Percentiles rank a stretch among this genome's conserved stretches.
Conservation (phyloP, 2,329 filamentous ascomycete genomes). For the Coniochaeta hoffmannii region DNA sequence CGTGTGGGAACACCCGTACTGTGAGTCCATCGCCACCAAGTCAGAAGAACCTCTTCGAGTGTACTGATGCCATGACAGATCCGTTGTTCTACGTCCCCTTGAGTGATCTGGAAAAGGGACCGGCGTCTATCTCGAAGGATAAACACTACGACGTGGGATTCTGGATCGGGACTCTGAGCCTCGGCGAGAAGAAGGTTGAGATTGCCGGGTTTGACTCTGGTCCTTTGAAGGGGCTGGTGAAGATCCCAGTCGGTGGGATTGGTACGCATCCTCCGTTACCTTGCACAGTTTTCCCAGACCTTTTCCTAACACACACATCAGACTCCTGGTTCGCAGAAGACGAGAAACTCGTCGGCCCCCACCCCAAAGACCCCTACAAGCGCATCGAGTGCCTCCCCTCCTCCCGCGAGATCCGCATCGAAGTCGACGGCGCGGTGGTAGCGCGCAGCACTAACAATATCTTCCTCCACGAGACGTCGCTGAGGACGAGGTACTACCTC, state of each 20-base stretch:
- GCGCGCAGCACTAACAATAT: constrained; percentile 37
- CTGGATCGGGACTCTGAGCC: constrained; percentile 12
- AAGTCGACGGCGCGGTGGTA: constrained; percentile 36
- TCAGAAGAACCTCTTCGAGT: background rate
- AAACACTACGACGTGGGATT: constrained; percentile 8
- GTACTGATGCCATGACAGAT: constrained; percentile 7
- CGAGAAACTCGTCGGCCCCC: constrained; percentile 27
- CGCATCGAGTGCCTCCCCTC: constrained; percentile 55
- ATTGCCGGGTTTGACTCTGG: constrained; percentile 12
- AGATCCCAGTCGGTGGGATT: constrained; percentile 7
- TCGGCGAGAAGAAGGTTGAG: constrained; percentile 11
- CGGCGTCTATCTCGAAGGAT: constrained; percentile 4
- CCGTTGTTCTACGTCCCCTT: constrained; percentile 25
- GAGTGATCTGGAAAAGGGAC: constrained; percentile 10
- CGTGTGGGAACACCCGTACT: constrained; percentile 28
- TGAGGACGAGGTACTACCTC: constrained; percentile 53
- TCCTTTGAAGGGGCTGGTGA: constrained; percentile 13
- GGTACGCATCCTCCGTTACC: too few species aligned
- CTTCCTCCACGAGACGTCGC: constrained; percentile 53
- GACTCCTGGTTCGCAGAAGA: constrained; percentile 31
- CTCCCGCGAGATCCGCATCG: constrained; percentile 42
- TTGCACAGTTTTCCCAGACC: too few species aligned
- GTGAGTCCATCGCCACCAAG: constrained; percentile 9
- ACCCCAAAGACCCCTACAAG: constrained; percentile 62
- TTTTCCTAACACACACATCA: constrained; percentile 9